phyloP scores from a whole-genome alignment of 2,329 filamentous ascomycete genomes.

The Ceratocystis lukuohia region DNA sequence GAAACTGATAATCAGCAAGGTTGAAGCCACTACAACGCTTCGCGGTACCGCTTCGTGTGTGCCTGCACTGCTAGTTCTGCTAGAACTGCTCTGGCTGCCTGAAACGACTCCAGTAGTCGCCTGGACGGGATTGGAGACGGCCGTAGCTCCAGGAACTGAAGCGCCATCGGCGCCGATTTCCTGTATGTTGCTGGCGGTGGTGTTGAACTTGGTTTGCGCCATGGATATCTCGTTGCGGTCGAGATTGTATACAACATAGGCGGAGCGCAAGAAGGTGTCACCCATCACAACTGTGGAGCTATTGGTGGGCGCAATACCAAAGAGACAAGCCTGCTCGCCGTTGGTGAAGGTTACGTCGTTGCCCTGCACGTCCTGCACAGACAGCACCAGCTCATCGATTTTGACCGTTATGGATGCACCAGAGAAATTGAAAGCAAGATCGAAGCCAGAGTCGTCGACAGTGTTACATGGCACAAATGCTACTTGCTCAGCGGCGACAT shows the following conservation, averaged over 20 bases:
- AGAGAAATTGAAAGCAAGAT: slow-evolving; percentile 33
- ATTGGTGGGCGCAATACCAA: slow-evolving; percentile 50
- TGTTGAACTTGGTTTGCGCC: slow-evolving; percentile 52
- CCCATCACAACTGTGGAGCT: slow-evolving; percentile 48
- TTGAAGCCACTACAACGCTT: neutral
- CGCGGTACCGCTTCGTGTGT: neutral
- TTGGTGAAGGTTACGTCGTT: slow-evolving; percentile 38
- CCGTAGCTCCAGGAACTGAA: slow-evolving; percentile 41
- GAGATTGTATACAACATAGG: slow-evolving; percentile 64
- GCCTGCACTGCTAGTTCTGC: neutral
- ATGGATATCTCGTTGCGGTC: slow-evolving; percentile 58
- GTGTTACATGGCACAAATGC: slow-evolving; percentile 51
- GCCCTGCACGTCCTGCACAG: slow-evolving; percentile 35
- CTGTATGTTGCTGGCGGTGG: slow-evolving; percentile 31
- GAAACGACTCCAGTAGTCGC: slow-evolving; percentile 34
- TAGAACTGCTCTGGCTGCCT: slow-evolving; percentile 11
- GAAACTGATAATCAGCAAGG: no score
- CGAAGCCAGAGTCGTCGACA: slow-evolving; percentile 36
- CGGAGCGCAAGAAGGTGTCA: slow-evolving; percentile 61
- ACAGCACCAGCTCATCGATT: slow-evolving; percentile 47
- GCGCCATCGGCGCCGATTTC: slow-evolving; percentile 41
- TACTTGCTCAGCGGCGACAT: slow-evolving; percentile 37
- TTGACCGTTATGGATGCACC: slow-evolving; percentile 39
- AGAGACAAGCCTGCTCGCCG: slow-evolving; percentile 46
- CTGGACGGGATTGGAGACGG: slow-evolving; percentile 35